Evolutionary conservation across 2,329 filamentous ascomycete genomes (phyloP), one percentile per base, ranked within the genome.

Genomic region (Pseudogymnoascus sp.): DNA sequence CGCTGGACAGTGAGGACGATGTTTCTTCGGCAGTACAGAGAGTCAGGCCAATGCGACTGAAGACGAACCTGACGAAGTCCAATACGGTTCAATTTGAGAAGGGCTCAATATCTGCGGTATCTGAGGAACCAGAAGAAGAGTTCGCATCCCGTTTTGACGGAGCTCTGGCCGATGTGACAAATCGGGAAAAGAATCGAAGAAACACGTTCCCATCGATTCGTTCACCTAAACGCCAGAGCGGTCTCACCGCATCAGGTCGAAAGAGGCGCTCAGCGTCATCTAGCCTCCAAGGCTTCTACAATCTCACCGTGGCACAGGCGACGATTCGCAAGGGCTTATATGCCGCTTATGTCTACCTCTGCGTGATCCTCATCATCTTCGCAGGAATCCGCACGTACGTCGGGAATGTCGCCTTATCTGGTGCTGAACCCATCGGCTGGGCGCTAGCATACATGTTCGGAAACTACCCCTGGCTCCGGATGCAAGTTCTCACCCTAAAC

Each of bases 361-460:
- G 85, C 59, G 84, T 96, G 6, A 62, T 87, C 7, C 70, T 78
- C 0, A 83, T 91, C 34, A 84, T 96, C 62, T 75, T 96, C 3
- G 75, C 86, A 2, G 89, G 86, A 0, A 82, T 97, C 29, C 84
- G 92, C 62, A 79, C 80, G 2, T 89, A 91, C 68, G 85, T 97
- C 60, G 77, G 82, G 40, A 76, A 77, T 47, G 80, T 83, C 66
- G 92, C 91, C 12, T 79, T 99, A 1, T 72, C 81, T 36, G 86
- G 85, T 14, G 78, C 86, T 61, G 95, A 99, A 69, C 92, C 95
- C 0, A 84, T 99, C 51, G 91, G 93, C 2, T 99, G 95, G 95
- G 93, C 91, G 0, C 75, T 97, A 10, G 88, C 91, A 1, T 99
- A 99, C 74, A 78, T 97, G 2, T 84, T 97, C 66, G 93, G 93